Evolutionary conservation across 345 rosid species (phyloP).

Genomic region (Citrus maxima): DNA sequence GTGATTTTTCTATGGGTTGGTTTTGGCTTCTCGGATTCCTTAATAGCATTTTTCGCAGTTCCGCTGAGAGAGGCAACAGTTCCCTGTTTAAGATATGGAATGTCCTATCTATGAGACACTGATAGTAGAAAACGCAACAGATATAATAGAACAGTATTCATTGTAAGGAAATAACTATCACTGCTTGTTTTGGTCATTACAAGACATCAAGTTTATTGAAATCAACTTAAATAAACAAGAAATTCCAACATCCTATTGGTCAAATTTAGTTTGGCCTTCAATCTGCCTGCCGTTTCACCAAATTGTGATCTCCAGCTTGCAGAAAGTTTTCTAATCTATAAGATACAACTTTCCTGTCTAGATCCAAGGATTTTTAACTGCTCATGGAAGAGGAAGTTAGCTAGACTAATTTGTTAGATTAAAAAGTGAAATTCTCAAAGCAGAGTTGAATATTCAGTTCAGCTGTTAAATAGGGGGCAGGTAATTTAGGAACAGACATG

Average conservation of each 20-base stretch:
- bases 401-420: not conserved
- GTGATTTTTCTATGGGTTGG: not conserved
- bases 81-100: constrained; percentile 8
- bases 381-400: not conserved
- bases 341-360: not conserved
- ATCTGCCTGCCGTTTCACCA: not conserved
- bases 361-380: not conserved
- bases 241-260: not conserved
- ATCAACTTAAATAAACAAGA: too few species aligned
- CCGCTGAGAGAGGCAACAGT: constrained; percentile 5
- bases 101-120: not conserved
- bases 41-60: not conserved
- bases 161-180: not conserved
- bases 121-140: not conserved
- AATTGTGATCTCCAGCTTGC: not conserved
- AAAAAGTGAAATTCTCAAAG: not conserved
- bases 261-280: not conserved
- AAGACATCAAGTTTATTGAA: not conserved
- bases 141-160: not conserved
- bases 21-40: constrained; percentile 4
- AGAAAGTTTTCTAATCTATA: not conserved
- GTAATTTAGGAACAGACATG: not conserved
- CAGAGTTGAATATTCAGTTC: not conserved
- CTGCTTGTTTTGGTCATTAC: not conserved
- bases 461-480: not conserved